Conservation (phyloP, 805 yeast genomes). For the Isabelozyma heimii region DNA sequence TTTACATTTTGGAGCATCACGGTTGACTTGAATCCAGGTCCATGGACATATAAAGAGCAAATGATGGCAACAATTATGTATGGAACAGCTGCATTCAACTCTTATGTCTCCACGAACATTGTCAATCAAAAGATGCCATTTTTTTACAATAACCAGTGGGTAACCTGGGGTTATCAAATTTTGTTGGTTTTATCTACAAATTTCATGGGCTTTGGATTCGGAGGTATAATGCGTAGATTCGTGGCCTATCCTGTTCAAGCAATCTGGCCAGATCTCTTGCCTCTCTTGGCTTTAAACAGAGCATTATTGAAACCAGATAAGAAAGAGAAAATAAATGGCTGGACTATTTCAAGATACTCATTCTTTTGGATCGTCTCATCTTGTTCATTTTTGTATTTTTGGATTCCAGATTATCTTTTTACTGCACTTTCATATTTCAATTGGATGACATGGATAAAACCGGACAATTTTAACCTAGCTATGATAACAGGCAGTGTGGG, state of each 20-base stretch:
- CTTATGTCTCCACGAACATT: slow-evolving; percentile 17
- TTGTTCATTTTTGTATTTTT: slow-evolving; percentile 38
- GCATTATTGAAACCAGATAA: slow-evolving; percentile 23
- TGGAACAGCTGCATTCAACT: slow-evolving; percentile 15
- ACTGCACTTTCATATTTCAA: slow-evolving; percentile 41
- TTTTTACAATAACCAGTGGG: slow-evolving; percentile 27
- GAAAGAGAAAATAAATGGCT: slow-evolving; percentile 27
- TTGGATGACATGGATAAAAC: slow-evolving; percentile 62
- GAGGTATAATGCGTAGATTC: slow-evolving; percentile 26
- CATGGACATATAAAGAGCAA: slow-evolving; percentile 58
- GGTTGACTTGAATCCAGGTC: slow-evolving; percentile 4
- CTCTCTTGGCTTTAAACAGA: slow-evolving; percentile 25
- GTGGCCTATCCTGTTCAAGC: slow-evolving; percentile 51
- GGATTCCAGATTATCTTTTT: slow-evolving; percentile 46
- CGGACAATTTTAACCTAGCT: slow-evolving; percentile 47
- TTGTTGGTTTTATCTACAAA: slow-evolving; percentile 21
- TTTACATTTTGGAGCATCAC: slow-evolving; percentile 14
- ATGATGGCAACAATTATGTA: slow-evolving; percentile 53
- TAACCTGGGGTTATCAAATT: slow-evolving; percentile 19
- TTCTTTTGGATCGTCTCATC: slow-evolving; percentile 9
- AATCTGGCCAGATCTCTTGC: slow-evolving; percentile 48
- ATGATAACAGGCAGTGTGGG: slow-evolving; percentile 43
- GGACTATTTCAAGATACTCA: slow-evolving; percentile 24
- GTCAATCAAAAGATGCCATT: slow-evolving; percentile 17
- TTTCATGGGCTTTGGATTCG: slow-evolving; percentile 29